phyloP scores from a whole-genome alignment of 306 rosid genomes.

The Abrus precatorius region DNA sequence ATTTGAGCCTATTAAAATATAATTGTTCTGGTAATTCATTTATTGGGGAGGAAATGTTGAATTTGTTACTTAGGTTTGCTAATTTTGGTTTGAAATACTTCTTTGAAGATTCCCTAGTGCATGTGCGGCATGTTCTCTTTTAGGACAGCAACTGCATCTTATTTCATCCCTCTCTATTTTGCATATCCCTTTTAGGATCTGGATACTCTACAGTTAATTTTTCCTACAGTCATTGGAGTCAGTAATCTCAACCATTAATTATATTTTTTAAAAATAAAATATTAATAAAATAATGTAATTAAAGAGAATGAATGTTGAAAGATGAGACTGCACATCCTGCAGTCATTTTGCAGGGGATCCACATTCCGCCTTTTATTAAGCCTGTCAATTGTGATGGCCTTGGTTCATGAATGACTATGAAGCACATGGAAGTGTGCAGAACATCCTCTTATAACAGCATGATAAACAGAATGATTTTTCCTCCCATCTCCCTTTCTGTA shows the following conservation, averaged over 20 bases:
- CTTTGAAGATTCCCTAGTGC: slow-evolving; percentile 27
- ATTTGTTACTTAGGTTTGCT: slow-evolving; percentile 8
- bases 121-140: slow-evolving; percentile 18
- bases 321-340: too few relatives aligned
- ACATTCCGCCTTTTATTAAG: slow-evolving; percentile 1
- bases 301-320: too few relatives aligned
- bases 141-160: slow-evolving; percentile 5
- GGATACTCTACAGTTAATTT: too few relatives aligned
- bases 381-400: slow-evolving; percentile 36
- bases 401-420: slow-evolving; percentile 37
- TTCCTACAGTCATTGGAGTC: too few relatives aligned
- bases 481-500: slow-evolving; percentile 15
- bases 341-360: too few relatives aligned
- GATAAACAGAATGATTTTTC: slow-evolving; percentile 22
- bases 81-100: slow-evolving; percentile 35
- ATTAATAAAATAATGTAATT: too few relatives aligned
- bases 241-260: too few relatives aligned
- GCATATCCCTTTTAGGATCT: background rate
- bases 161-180: slow-evolving; percentile 14
- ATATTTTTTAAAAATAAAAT: too few relatives aligned
- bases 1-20: slow-evolving; percentile 24
- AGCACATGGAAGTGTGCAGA: background rate
- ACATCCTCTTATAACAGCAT: slow-evolving; percentile 8
- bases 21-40: slow-evolving; percentile 36
- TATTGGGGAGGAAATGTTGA: slow-evolving; percentile 27